phyloP scores from a whole-genome alignment of 1,139 yeast species.

The Pichia sp. region DNA sequence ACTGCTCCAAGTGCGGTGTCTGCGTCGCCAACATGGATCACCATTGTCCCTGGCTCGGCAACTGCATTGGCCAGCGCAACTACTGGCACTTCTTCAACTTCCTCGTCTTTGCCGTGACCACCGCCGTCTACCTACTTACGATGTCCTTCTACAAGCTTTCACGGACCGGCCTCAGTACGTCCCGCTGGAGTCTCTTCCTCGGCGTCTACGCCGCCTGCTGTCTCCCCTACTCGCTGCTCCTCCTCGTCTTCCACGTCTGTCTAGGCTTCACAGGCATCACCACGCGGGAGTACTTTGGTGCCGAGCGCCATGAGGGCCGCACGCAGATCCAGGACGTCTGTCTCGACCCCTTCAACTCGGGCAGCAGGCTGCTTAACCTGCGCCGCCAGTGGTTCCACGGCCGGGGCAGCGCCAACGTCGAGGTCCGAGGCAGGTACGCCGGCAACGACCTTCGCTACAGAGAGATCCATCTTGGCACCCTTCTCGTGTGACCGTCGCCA shows the following conservation, averaged over 20 bases:
- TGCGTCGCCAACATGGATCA: slow-evolving; percentile 68
- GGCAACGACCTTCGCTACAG: slow-evolving; percentile 46
- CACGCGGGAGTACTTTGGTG: slow-evolving; percentile 59
- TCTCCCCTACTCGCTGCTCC: slow-evolving; percentile 50
- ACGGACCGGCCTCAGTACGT: slow-evolving; percentile 33
- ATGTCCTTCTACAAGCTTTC: slow-evolving; percentile 24
- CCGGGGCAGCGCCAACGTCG: slow-evolving; percentile 44
- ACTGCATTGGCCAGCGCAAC: slow-evolving; percentile 72
- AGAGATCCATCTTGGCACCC: slow-evolving; percentile 19
- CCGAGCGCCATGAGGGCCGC: slow-evolving; percentile 25
- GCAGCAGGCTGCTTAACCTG: slow-evolving; percentile 39
- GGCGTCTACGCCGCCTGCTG: slow-evolving; percentile 41
- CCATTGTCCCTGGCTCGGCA: slow-evolving; percentile 78
- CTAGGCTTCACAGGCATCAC: slow-evolving; percentile 59
- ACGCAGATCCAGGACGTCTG: slow-evolving; percentile 29
- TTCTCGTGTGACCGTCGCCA: slow-evolving; percentile 1
- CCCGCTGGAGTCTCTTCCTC: slow-evolving; percentile 38
- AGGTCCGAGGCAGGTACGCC: slow-evolving; percentile 25
- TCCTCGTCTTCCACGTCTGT: slow-evolving; percentile 51
- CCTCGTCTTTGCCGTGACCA: slow-evolving; percentile 34
- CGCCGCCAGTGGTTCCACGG: slow-evolving; percentile 48
- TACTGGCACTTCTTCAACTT: slow-evolving; percentile 54
- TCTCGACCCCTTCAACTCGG: slow-evolving; percentile 44
- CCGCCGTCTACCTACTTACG: slow-evolving; percentile 28
- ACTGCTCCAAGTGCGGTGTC: slow-evolving; percentile 63